These are phyloP conservation scores for Zygoascus sp. DNA, from an alignment of 1,139 yeast species.

Conservation along the genomic window DNA sequence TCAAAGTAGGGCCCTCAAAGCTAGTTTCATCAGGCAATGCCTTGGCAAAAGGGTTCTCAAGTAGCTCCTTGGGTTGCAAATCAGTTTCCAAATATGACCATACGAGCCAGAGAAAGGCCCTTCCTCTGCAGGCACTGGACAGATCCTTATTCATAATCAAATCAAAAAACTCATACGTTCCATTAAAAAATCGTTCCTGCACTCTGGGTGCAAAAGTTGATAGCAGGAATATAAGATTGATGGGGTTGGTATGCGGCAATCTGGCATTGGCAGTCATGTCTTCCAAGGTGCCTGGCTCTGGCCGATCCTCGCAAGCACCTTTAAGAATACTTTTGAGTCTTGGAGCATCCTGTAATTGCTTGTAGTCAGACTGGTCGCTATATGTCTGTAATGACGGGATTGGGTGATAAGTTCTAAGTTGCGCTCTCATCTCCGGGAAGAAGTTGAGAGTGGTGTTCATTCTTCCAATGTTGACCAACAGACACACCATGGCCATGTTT, in stretches of 20 bases:
- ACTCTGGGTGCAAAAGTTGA: conserved; percentile 59
- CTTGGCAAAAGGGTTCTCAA: conserved; percentile 61
- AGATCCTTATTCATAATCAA: conserved; percentile 52
- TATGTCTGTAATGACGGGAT: conserved; percentile 83
- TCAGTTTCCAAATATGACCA: conserved; percentile 77
- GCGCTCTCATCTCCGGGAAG: conserved; percentile 95
- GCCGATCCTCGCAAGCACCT: conserved; percentile 61
- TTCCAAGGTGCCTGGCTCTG: conserved; percentile 49
- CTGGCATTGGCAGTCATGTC: conserved; percentile 37
- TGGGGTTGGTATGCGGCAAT: conserved; percentile 56
- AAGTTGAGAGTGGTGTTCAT: conserved; percentile 94
- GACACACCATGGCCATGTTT: conserved; percentile 76
- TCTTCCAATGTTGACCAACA: conserved; percentile 86
- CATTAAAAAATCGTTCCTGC: conserved; percentile 37
- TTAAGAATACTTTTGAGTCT: conserved; percentile 83
- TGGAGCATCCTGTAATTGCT: conserved; percentile 92
- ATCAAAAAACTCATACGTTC: conserved; percentile 51
- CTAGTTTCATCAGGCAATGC: conserved; percentile 18
- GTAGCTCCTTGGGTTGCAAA: conserved; percentile 49
- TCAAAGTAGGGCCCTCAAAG: conserved; percentile 27
- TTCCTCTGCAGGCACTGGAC: conserved; percentile 60
- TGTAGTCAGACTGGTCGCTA: conserved; percentile 49
- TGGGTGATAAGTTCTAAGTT: conserved; percentile 85
- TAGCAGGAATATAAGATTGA: conserved; percentile 69
- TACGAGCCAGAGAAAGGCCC: conserved; percentile 75